A percentile compares a stretch with the other conserved stretches of the same genome.
Conservation (phyloP, 768 basidiomycete species). For the Leccinellum luteum region DNA sequence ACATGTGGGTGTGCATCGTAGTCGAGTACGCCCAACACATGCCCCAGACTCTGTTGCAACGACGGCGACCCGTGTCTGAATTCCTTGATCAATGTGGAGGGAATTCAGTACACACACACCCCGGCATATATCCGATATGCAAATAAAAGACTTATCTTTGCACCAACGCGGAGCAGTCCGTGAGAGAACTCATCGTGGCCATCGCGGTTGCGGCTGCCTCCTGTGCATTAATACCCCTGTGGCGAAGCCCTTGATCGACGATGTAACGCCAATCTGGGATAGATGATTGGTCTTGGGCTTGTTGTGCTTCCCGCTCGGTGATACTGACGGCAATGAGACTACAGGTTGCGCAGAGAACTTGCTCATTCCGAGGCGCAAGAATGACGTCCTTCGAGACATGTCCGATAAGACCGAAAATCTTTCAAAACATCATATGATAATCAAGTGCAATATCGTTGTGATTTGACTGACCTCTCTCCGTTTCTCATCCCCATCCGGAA, state of each 20-base stretch:
- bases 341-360: constrained; percentile 71
- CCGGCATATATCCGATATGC: constrained; percentile 6
- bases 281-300: constrained; percentile 35
- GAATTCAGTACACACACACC: constrained; percentile 19
- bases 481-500: constrained; percentile 34
- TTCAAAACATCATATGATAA: constrained; percentile 1
- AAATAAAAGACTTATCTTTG: constrained; percentile 61
- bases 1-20: constrained; percentile 57
- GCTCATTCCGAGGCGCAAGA: constrained; percentile 64
- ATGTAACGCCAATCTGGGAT: constrained; percentile 66
- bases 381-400: constrained; percentile 58
- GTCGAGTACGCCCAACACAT: constrained; percentile 64
- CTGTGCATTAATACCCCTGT: constrained; percentile 62
- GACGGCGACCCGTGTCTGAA: constrained; percentile 48
- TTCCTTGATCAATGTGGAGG: constrained; percentile 62
- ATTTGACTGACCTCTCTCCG: constrained; percentile 42
- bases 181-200: constrained; percentile 63
- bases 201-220: constrained; percentile 73
- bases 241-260: constrained; percentile 70
- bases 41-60: constrained; percentile 72
- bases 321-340: constrained; percentile 63
- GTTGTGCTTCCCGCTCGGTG: constrained; percentile 52
- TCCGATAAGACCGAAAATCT: constrained; percentile 68
- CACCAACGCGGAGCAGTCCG: constrained; percentile 61
- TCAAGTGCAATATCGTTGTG: not conserved